These are phyloP conservation scores for Podaxis carcinomalis DNA, from an alignment of 768 basidiomycete species.

Conservation along the genomic window DNA sequence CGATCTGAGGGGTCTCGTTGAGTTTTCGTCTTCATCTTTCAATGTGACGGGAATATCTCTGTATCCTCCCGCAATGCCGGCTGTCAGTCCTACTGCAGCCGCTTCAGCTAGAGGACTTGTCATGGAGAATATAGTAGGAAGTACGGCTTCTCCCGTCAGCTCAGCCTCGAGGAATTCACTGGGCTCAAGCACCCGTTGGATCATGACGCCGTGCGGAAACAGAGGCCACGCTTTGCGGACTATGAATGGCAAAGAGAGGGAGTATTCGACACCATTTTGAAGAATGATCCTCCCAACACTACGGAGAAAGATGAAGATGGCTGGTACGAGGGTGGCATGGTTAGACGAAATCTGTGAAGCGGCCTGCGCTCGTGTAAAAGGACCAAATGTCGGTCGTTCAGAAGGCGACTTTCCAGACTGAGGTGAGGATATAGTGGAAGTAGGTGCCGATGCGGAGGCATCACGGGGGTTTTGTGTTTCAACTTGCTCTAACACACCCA, in stretches of 20 bases:
- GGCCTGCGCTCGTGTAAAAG: conserved; percentile 42
- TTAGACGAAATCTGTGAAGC: conserved; percentile 33
- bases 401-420: conserved; percentile 7
- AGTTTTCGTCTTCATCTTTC: conserved; percentile 52
- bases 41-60: conserved; percentile 30
- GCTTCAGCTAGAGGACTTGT: conserved; percentile 76
- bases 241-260: conserved; percentile 77
- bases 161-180: conserved; percentile 64
- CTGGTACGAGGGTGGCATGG: conserved; percentile 39
- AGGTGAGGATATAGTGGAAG: conserved; percentile 16
- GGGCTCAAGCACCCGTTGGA: conserved; percentile 69
- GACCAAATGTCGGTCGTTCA: conserved; percentile 47
- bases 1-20: conserved; percentile 44
- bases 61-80: conserved; percentile 50
- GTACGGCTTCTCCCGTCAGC: conserved; percentile 55
- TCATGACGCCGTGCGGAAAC: conserved; percentile 72
- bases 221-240: conserved; percentile 78
- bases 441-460: conserved; percentile 26
- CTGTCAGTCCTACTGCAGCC: conserved; percentile 63
- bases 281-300: conserved; percentile 71
- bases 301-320: conserved; percentile 75
- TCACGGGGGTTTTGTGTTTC: conserved; percentile 26
- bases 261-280: conserved; percentile 68
- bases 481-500: conserved; percentile 65
- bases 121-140: conserved; percentile 81